phyloP scores from a whole-genome alignment of 2,329 filamentous ascomycete genomes.

The Aureobasidium sp. region DNA sequence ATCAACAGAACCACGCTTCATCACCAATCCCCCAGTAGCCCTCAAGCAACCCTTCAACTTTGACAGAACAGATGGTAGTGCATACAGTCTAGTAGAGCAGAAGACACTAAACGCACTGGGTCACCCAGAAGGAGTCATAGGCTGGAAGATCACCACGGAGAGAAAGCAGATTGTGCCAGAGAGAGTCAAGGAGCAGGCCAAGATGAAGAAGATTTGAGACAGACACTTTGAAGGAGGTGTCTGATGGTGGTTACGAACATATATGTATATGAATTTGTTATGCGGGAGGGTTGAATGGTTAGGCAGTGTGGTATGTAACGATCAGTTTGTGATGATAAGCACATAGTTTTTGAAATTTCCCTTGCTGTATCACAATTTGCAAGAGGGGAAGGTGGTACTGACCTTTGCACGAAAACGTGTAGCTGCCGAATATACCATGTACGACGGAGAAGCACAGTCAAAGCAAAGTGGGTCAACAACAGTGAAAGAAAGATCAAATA shows the following conservation, averaged over 20 bases:
- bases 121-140: conserved; percentile 35
- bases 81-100: conserved; percentile 51
- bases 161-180: conserved; percentile 48
- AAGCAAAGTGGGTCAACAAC: no score
- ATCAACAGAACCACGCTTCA: conserved; percentile 33
- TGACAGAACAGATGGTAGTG: conserved; percentile 38
- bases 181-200: conserved; percentile 41
- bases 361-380: no score
- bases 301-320: no score
- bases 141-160: conserved; percentile 46
- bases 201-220: conserved; percentile 37
- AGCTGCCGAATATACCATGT: no score
- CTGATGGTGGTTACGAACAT: no score
- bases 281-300: no score
- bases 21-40: conserved; percentile 50
- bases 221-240: neutral
- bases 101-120: conserved; percentile 48
- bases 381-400: no score
- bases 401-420: no score
- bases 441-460: no score
- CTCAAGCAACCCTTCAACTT: conserved; percentile 48
- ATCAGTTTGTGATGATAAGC: no score
- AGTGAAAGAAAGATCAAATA: neutral
- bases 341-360: no score
- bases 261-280: no score